Evolutionary conservation across 805 yeast genomes (phyloP).

Genomic region (Myxozyma sirexii): DNA sequence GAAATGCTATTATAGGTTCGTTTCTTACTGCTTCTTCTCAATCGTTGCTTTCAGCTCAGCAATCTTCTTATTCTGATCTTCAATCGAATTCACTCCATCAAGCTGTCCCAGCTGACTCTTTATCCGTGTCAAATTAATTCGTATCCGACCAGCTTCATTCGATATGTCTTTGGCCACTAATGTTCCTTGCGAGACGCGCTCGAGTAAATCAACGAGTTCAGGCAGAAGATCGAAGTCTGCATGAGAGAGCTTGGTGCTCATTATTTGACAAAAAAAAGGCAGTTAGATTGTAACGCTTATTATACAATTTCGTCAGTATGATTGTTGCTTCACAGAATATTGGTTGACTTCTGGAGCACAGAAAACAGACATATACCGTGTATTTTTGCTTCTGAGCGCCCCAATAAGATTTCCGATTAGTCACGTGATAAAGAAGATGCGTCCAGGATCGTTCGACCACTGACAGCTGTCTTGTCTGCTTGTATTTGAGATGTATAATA

Average conservation of each 20-base stretch:
- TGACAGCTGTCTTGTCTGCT: too few relatives aligned
- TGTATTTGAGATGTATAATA: too few relatives aligned
- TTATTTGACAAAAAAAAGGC: neutral
- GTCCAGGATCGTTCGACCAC: too few relatives aligned
- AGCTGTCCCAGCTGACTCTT: constrained; percentile 10
- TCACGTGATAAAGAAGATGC: too few relatives aligned
- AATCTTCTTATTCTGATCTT: constrained; percentile 13
- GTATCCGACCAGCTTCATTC: constrained; percentile 26
- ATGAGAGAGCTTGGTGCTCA: constrained; percentile 5
- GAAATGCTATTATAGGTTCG: too few relatives aligned
- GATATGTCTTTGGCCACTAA: constrained; percentile 22
- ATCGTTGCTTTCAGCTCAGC: constrained; percentile 3
- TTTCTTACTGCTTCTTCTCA: constrained; percentile 10
- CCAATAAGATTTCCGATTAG: too few relatives aligned
- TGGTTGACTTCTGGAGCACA: too few relatives aligned
- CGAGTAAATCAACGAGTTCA: constrained; percentile 24
- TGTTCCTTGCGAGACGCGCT: constrained; percentile 24
- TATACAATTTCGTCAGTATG: too few relatives aligned
- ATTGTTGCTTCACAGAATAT: too few relatives aligned
- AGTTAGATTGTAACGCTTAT: too few relatives aligned
- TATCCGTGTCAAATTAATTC: constrained; percentile 14
- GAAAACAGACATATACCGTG: too few relatives aligned
- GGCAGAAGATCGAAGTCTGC: constrained; percentile 28
- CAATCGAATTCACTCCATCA: neutral
- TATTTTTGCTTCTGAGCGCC: too few relatives aligned